These are phyloP conservation scores for Mycosphaerella sp. DNA, from an alignment of 2,329 filamentous ascomycete genomes.

Conservation along the genomic window DNA sequence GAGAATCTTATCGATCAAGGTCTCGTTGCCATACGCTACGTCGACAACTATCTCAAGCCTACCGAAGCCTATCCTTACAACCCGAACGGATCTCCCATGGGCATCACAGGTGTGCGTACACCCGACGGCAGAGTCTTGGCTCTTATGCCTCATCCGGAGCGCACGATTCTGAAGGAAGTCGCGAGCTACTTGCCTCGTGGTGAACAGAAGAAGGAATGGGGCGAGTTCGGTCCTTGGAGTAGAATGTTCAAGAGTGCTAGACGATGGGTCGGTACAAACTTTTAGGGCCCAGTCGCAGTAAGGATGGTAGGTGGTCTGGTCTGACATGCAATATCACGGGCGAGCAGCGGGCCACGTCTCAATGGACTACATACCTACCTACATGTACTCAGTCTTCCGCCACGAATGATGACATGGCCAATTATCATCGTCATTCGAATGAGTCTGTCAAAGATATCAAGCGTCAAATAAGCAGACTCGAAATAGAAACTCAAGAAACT, in stretches of 20 bases:
- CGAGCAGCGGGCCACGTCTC: too few species aligned
- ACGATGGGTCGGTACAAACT: conserved; percentile 58
- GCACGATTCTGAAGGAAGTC: conserved; percentile 75
- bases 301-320: too few species aligned
- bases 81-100: conserved; percentile 75
- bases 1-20: conserved; percentile 55
- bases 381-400: too few species aligned
- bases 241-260: conserved; percentile 82
- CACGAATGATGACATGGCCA: too few species aligned
- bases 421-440: too few species aligned
- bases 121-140: conserved; percentile 74
- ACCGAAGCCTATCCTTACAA: conserved; percentile 86
- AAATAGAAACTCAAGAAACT: too few species aligned
- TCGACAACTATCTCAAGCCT: conserved; percentile 69
- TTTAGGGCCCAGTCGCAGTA: too few species aligned
- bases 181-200: conserved; percentile 69
- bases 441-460: too few species aligned
- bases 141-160: conserved; percentile 90
- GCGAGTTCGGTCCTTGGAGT: conserved; percentile 77
- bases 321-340: too few species aligned
- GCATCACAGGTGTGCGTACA: conserved; percentile 73
- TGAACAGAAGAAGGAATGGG: conserved; percentile 58
- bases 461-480: too few species aligned
- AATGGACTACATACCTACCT: too few species aligned
- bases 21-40: conserved; percentile 71